Percentiles rank a stretch among this genome's conserved stretches.
phyloP scores from a whole-genome alignment of 225 moss, liverwort and hornwort genomes.

The Marchantia paleacea region DNA sequence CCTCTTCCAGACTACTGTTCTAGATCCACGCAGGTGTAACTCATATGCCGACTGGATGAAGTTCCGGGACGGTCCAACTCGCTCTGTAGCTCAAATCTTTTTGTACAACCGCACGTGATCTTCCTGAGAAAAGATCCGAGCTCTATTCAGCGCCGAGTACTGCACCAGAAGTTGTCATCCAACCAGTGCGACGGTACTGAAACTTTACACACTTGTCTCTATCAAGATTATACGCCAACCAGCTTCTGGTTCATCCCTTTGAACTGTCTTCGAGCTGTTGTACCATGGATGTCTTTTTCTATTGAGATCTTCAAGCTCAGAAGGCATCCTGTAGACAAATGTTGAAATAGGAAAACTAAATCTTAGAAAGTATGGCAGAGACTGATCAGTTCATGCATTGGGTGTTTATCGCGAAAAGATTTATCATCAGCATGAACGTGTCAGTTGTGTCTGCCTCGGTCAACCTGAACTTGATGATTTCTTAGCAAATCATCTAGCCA shows the following conservation, averaged over 20 bases:
- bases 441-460: not conserved
- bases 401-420: not conserved
- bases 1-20: too few relatives aligned
- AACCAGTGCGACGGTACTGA: not conserved
- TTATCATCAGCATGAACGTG: not conserved
- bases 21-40: not conserved
- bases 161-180: not conserved
- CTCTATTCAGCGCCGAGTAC: too few relatives aligned
- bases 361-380: not conserved
- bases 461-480: not conserved
- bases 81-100: not conserved
- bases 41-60: not conserved
- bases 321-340: not conserved
- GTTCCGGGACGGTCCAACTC: not conserved
- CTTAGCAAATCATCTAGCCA: not conserved
- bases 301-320: not conserved
- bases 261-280: not conserved
- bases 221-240: not conserved
- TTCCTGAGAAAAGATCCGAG: not conserved
- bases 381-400: not conserved
- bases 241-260: not conserved
- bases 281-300: not conserved
- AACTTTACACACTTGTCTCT: not conserved
- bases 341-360: not conserved
- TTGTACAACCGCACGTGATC: not conserved